Conservation (phyloP, 257 asterid genomes). For the Galeopsis tetrahit region DNA sequence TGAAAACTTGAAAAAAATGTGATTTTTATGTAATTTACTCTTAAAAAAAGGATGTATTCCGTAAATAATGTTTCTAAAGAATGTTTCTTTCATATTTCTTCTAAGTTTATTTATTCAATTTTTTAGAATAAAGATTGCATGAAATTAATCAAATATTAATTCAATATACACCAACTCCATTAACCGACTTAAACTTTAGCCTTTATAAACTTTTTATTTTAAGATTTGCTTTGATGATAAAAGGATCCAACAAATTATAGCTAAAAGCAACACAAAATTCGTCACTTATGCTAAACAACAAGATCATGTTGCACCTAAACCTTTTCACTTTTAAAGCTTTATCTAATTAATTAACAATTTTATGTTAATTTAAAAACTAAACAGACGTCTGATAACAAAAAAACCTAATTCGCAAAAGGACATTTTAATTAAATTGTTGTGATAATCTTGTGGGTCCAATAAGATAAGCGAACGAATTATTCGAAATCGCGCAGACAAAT, state of each 20-base stretch:
- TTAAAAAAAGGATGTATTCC: too few species aligned
- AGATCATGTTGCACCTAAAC: constrained; percentile 24
- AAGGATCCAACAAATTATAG: neutral
- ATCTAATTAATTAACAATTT: neutral
- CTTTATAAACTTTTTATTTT: neutral
- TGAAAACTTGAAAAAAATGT: too few species aligned
- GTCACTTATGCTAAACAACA: constrained; percentile 4
- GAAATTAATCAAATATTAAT: neutral
- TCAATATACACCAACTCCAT: constrained; percentile 1
- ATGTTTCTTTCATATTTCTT: too few species aligned
- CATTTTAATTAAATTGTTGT: constrained; percentile 29
- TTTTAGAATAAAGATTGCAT: neutral
- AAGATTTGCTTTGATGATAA: neutral
- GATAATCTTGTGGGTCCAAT: constrained; percentile 23
- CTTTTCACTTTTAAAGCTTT: constrained; percentile 23
- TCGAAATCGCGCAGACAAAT: constrained; percentile 39
- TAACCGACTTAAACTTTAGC: neutral
- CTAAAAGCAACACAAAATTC: neutral
- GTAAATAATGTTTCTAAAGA: too few species aligned
- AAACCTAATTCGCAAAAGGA: constrained; percentile 45
- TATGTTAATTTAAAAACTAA: constrained; percentile 9
- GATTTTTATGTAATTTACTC: too few species aligned
- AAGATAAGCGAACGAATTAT: constrained; percentile 27
- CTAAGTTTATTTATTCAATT: neutral
- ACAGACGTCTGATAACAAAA: constrained; percentile 35